phyloP scores from a whole-genome alignment of 2,329 filamentous ascomycete species.

The Diaporthe aspalathi region DNA sequence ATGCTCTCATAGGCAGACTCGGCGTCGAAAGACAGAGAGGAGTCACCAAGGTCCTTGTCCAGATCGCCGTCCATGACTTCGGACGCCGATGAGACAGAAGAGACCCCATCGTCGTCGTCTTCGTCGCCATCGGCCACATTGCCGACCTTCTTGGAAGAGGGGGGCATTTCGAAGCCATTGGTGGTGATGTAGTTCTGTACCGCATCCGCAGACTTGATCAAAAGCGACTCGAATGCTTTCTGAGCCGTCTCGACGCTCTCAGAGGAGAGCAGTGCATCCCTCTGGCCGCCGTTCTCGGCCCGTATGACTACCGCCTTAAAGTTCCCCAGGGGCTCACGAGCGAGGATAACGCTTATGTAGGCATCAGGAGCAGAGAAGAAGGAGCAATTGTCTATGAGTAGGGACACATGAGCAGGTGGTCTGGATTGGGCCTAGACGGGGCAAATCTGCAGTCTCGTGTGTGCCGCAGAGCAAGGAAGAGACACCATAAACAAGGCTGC shows the following conservation, averaged over 20 bases:
- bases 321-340: conserved; percentile 44
- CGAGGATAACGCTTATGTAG: conserved; percentile 42
- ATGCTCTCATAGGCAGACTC: conserved; percentile 38
- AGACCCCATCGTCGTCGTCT: conserved; percentile 31
- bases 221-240: conserved; percentile 52
- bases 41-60: conserved; percentile 28
- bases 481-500: neutral
- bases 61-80: conserved; percentile 19
- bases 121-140: conserved; percentile 36
- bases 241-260: conserved; percentile 46
- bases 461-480: neutral
- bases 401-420: neutral
- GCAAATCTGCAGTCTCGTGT: neutral
- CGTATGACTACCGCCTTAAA: conserved; percentile 45
- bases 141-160: conserved; percentile 34
- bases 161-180: conserved; percentile 48
- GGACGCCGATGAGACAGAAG: conserved; percentile 22
- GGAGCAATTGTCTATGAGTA: conserved; percentile 44
- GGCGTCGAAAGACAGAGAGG: conserved; percentile 29
- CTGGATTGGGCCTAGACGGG: conserved; percentile 2
- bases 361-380: conserved; percentile 43
- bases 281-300: conserved; percentile 43
- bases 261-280: conserved; percentile 46
- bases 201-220: conserved; percentile 53
- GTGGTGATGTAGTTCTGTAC: conserved; percentile 48